Evolutionary conservation across 768 basidiomycete species (phyloP).

Genomic region (Punctularia strigosozonata): DNA sequence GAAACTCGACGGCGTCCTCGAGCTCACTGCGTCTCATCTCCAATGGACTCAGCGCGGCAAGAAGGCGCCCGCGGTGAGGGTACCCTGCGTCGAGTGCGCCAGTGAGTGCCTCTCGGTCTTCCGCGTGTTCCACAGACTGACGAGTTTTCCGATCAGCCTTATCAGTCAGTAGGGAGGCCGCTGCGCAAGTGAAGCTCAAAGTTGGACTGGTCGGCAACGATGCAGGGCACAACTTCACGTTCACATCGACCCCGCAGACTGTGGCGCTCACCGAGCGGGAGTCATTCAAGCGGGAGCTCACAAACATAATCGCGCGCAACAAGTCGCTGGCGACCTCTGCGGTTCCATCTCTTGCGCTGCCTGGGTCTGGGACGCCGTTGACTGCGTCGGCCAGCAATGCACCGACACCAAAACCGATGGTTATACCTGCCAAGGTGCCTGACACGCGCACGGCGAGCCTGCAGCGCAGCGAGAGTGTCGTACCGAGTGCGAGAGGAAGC

Average conservation of each 20-base stretch:
- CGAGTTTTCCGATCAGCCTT: slow-evolving; percentile 41
- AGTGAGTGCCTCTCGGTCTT: slow-evolving; percentile 26
- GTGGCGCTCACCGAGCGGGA: slow-evolving; percentile 64
- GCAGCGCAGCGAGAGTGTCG: slow-evolving; percentile 54
- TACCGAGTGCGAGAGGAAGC: slow-evolving; percentile 33
- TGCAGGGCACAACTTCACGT: slow-evolving; percentile 73
- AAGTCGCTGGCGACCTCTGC: slow-evolving; percentile 23
- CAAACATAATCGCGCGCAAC: slow-evolving; percentile 67
- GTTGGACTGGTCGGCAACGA: slow-evolving; percentile 59
- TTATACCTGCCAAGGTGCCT: slow-evolving; percentile 10
- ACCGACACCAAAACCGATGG: slow-evolving; percentile 11
- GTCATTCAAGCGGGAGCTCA: slow-evolving; percentile 71
- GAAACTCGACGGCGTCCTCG: slow-evolving; percentile 63
- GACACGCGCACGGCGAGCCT: slow-evolving; percentile 32
- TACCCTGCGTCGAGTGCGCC: slow-evolving; percentile 45
- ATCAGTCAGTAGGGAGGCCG: slow-evolving; percentile 79
- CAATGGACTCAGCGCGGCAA: slow-evolving; percentile 75
- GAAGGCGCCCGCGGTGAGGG: slow-evolving; percentile 48
- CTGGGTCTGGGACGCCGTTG: slow-evolving; percentile 9
- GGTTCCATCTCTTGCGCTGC: neutral
- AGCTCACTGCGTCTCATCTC: slow-evolving; percentile 61
- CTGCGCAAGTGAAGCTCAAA: slow-evolving; percentile 69
- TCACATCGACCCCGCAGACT: slow-evolving; percentile 53
- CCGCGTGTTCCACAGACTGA: neutral
- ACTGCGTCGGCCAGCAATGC: slow-evolving; percentile 15